Conservation (phyloP, 257 asterid species). For the Jacaranda copaia region DNA sequence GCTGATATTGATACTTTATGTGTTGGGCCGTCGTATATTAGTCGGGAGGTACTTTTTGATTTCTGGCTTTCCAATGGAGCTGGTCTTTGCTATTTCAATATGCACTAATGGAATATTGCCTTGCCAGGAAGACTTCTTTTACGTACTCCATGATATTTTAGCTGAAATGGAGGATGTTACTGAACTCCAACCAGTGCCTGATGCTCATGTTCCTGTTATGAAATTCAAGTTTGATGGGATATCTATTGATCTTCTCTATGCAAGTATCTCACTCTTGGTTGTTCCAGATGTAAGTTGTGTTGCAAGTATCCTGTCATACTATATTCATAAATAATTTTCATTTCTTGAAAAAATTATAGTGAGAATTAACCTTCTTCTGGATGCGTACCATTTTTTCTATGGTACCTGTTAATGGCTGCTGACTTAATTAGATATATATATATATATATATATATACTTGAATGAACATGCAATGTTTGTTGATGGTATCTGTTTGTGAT, state of each 20-base stretch:
- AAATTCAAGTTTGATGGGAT: constrained; percentile 95
- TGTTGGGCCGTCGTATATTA: constrained; percentile 70
- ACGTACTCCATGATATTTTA: constrained; percentile 72
- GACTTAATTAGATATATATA: too few species aligned
- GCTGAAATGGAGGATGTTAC: constrained; percentile 78
- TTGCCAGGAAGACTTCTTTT: constrained; percentile 86
- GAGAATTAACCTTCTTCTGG: neutral
- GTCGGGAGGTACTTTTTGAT: constrained; percentile 54
- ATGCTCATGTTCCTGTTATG: constrained; percentile 98
- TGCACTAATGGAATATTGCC: constrained; percentile 29
- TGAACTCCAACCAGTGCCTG: constrained; percentile 95
- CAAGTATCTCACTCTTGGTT: constrained; percentile 84
- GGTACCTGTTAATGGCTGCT: too few species aligned
- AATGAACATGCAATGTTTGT: too few species aligned
- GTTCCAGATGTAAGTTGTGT: constrained; percentile 86
- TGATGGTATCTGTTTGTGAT: too few species aligned
- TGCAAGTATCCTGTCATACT: neutral
- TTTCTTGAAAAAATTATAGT: constrained; percentile 7
- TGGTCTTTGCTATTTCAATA: neutral
- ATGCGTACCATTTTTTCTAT: too few species aligned
- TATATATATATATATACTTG: too few species aligned
- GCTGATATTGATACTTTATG: constrained; percentile 76
- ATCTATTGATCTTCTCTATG: constrained; percentile 95
- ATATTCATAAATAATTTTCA: neutral
- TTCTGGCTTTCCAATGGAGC: constrained; percentile 1